These are phyloP conservation scores for Aspergillus homomorphus DNA, from an alignment of 495 filamentous ascomycete species.

Conservation along the genomic window DNA sequence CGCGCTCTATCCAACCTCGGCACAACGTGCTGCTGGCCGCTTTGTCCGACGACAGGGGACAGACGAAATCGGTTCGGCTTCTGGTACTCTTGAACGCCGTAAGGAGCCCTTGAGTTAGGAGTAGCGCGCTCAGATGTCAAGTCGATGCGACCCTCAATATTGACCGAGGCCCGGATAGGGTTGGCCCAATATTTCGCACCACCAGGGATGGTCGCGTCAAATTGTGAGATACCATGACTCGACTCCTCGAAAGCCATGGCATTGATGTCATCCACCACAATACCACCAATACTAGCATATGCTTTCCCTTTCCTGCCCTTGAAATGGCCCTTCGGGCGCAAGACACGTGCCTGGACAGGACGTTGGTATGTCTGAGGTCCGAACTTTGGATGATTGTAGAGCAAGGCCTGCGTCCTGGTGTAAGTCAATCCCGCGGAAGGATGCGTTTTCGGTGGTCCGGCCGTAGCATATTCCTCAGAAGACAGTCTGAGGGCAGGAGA, in stretches of 20 bases:
- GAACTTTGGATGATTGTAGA: conserved; percentile 77
- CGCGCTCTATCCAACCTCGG: conserved; percentile 32
- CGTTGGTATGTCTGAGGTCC: conserved; percentile 66
- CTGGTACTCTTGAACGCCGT: conserved; percentile 41
- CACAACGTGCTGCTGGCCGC: conserved; percentile 26
- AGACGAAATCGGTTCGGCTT: conserved; percentile 26
- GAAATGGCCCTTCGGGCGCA: conserved; percentile 47
- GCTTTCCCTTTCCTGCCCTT: conserved; percentile 34
- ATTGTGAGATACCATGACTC: conserved; percentile 38
- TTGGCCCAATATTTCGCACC: conserved; percentile 66
- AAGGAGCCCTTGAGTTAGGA: conserved; percentile 46
- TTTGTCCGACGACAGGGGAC: conserved; percentile 23
- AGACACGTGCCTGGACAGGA: conserved; percentile 66
- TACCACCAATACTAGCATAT: conserved; percentile 50
- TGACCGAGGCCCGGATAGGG: conserved; percentile 52
- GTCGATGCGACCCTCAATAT: conserved; percentile 57
- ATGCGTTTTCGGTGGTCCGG: conserved; percentile 78
- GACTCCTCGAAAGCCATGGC: conserved; percentile 34
- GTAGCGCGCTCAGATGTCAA: conserved; percentile 48
- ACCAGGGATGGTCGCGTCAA: conserved; percentile 60
- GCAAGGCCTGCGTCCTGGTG: conserved; percentile 62
- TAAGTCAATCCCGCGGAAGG: conserved; percentile 90
- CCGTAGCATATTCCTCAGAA: conserved; percentile 48
- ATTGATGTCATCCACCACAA: conserved; percentile 46
- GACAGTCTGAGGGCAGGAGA: conserved; percentile 38